phyloP scores from a whole-genome alignment of 768 basidiomycete genomes.

The Termitomyces titanicus region DNA sequence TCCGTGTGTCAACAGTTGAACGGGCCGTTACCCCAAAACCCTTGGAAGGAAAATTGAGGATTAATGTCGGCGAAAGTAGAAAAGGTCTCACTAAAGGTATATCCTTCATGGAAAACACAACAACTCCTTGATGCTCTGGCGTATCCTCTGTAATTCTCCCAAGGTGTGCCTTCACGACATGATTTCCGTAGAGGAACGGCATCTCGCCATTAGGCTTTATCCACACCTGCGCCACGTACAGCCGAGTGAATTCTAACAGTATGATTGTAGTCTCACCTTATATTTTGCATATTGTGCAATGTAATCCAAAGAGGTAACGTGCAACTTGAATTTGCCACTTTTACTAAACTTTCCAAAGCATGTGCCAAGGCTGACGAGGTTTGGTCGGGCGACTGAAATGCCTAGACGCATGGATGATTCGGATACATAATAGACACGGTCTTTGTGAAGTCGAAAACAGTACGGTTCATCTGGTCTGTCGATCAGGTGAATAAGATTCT shows the following conservation, averaged over 20 bases:
- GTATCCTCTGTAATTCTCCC: constrained; percentile 98
- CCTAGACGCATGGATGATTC: constrained; percentile 91
- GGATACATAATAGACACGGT: constrained; percentile 95
- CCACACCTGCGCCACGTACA: constrained; percentile 67
- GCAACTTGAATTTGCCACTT: constrained; percentile 95
- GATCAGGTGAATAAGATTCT: constrained; percentile 92
- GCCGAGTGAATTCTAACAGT: not conserved
- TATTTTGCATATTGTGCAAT: constrained; percentile 96
- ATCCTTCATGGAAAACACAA: constrained; percentile 95
- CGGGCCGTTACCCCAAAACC: constrained; percentile 97
- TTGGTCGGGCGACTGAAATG: constrained; percentile 89
- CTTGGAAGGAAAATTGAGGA: constrained; percentile 34
- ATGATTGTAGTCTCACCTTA: constrained; percentile 56
- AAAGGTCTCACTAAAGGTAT: constrained; percentile 72
- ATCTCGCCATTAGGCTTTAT: constrained; percentile 99
- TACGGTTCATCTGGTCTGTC: constrained; percentile 93
- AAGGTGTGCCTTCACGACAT: constrained; percentile 97
- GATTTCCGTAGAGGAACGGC: constrained; percentile 98
- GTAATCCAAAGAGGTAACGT: constrained; percentile 90
- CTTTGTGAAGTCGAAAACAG: constrained; percentile 93
- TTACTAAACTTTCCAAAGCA: constrained; percentile 99
- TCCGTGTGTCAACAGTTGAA: constrained; percentile 93
- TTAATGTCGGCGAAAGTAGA: not conserved
- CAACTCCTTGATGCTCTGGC: constrained; percentile 97
- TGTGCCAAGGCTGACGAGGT: constrained; percentile 89